Conservation (phyloP, 2,329 filamentous ascomycete species). For the Ophiosphaerella herpotricha region DNA sequence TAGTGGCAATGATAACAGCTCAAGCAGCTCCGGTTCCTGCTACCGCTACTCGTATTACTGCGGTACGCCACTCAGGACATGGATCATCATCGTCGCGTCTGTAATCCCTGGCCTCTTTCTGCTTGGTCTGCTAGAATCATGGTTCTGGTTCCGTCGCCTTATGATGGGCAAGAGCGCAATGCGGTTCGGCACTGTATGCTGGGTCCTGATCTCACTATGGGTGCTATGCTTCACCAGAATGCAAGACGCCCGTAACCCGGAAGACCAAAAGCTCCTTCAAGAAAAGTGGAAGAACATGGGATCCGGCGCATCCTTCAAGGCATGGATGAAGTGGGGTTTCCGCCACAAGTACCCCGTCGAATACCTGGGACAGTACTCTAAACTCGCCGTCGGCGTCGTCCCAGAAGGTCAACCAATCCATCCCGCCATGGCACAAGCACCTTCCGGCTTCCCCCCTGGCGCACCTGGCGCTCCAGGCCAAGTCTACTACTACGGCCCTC, state of each 20-base stretch:
- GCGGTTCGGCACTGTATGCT: constrained; percentile 38
- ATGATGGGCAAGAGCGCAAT: constrained; percentile 39
- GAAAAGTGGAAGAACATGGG: constrained; percentile 38
- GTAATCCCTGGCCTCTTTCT: constrained; percentile 36
- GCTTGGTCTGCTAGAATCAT: constrained; percentile 38
- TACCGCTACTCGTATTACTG: constrained; percentile 15
- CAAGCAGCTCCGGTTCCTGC: constrained; percentile 4
- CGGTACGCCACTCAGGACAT: constrained; percentile 22
- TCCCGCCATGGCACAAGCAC: constrained; percentile 28
- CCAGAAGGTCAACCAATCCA: constrained; percentile 30
- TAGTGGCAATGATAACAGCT: constrained; percentile 7
- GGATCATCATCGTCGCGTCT: constrained; percentile 36
- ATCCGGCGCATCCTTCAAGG: constrained; percentile 33
- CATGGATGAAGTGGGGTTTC: constrained; percentile 42
- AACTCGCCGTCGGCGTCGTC: constrained; percentile 34
- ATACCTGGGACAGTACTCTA: constrained; percentile 36
- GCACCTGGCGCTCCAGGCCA: constrained; percentile 20
- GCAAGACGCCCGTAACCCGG: constrained; percentile 34
- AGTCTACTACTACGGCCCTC: constrained; percentile 30
- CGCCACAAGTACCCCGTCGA: constrained; percentile 33
- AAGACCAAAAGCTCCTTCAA: constrained; percentile 36
- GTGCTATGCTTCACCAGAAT: constrained; percentile 39
- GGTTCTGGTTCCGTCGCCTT: constrained; percentile 43
- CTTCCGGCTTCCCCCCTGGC: constrained; percentile 9
- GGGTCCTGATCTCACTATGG: constrained; percentile 36